A percentile compares a stretch with the other conserved stretches of the same genome.
phyloP scores from a whole-genome alignment of 495 filamentous ascomycete genomes.

The Aspergillus affinis region DNA sequence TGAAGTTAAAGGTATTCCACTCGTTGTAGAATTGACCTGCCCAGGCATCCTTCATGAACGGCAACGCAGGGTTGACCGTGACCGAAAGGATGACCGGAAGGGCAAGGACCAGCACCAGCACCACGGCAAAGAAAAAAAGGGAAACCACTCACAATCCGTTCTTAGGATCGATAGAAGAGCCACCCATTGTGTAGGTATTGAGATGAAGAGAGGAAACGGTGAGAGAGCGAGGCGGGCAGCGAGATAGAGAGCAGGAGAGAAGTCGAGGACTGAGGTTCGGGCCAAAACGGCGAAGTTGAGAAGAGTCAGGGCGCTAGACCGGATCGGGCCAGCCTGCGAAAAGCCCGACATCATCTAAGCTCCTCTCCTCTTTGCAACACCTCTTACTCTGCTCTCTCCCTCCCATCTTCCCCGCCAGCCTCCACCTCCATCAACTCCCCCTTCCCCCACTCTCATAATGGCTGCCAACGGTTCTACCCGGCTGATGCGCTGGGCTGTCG shows the following conservation, averaged over 20 bases:
- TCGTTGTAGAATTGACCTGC: not conserved
- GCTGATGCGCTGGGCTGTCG: conserved; percentile 71
- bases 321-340: conserved; percentile 43
- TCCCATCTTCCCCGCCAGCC: conserved; percentile 1
- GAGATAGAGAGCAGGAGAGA: not conserved
- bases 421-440: conserved; percentile 15
- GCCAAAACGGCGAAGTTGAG: conserved; percentile 37
- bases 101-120: conserved; percentile 15
- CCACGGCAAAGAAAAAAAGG: conserved; percentile 14
- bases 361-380: conserved; percentile 27
- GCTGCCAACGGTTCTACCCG: conserved; percentile 58
- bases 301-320: conserved; percentile 38
- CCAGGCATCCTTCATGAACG: not conserved
- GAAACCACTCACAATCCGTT: conserved; percentile 66
- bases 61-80: conserved; percentile 2
- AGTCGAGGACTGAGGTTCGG: conserved; percentile 15
- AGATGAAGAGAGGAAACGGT: conserved; percentile 22
- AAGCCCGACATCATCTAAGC: conserved; percentile 36
- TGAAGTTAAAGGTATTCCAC: not conserved
- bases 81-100: conserved; percentile 21
- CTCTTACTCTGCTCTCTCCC: not conserved
- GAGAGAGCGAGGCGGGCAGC: conserved; percentile 19
- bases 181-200: conserved; percentile 63
- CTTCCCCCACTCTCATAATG: conserved; percentile 44
- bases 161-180: conserved; percentile 55